Conservation (phyloP, 2,329 filamentous ascomycete species). For the Anthostomella pinea region DNA sequence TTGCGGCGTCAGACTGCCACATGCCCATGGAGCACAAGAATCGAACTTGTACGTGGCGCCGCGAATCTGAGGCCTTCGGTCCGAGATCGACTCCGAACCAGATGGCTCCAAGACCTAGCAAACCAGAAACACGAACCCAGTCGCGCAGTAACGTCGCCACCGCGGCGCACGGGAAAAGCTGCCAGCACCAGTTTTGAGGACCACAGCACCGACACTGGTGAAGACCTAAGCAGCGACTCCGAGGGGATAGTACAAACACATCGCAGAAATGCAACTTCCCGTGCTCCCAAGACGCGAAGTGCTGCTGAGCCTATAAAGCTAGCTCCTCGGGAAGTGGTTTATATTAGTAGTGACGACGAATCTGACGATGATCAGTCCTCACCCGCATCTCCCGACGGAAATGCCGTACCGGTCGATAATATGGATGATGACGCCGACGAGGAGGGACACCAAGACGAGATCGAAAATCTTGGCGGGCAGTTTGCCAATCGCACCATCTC, state of each 20-base stretch:
- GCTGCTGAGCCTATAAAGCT: not conserved
- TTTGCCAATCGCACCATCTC: constrained; percentile 5
- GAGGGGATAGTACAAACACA: not conserved
- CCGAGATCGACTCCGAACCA: too few relatives aligned
- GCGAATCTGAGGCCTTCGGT: too few relatives aligned
- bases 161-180: too few relatives aligned
- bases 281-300: not conserved
- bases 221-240: not conserved
- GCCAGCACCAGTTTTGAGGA: too few relatives aligned
- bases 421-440: constrained; percentile 2
- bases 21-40: too few relatives aligned
- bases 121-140: too few relatives aligned
- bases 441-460: not conserved
- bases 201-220: too few relatives aligned
- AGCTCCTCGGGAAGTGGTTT: not conserved
- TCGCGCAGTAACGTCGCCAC: too few relatives aligned
- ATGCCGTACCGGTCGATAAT: not conserved
- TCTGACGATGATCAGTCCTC: not conserved
- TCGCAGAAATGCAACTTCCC: not conserved
- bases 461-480: constrained; percentile 3
- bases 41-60: too few relatives aligned
- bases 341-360: not conserved
- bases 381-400: not conserved
- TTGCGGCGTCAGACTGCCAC: too few relatives aligned
- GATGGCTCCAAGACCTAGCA: too few relatives aligned